Percentiles rank a stretch among this genome's conserved stretches.
Evolutionary conservation across 176 grass and related monocot species (phyloP).

Genomic region (Triticum monococcum): DNA sequence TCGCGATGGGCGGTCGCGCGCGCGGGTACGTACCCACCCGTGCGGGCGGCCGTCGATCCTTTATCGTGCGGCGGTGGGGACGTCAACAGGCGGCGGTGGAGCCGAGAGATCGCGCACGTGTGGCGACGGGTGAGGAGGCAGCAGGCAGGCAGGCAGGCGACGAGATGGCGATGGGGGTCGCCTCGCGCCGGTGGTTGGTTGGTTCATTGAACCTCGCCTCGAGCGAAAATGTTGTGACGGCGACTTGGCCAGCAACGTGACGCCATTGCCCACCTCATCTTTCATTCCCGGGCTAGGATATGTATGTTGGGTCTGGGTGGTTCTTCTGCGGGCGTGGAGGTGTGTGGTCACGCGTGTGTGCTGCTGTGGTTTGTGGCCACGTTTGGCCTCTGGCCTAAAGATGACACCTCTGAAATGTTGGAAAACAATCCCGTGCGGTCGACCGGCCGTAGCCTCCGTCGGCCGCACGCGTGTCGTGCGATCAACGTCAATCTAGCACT

Average conservation of each 20-base stretch:
- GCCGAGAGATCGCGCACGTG: not conserved
- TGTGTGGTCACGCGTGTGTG: not conserved
- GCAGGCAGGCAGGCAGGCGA: not conserved
- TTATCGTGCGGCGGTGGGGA: no score
- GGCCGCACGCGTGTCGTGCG: no score
- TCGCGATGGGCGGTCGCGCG: not conserved
- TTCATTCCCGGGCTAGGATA: rapidly evolving
- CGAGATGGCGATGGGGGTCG: not conserved
- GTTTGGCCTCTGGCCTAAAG: no score
- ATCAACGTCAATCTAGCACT: no score
- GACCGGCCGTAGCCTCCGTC: no score
- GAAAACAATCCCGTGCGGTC: no score
- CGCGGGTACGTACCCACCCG: not conserved
- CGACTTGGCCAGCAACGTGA: not conserved
- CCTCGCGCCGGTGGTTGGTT: not conserved
- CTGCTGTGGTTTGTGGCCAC: no score
- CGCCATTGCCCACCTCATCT: slow-evolving; percentile 36
- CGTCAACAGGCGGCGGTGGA: not conserved
- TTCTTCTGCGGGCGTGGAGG: not conserved
- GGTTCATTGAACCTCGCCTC: not conserved
- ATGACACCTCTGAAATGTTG: no score
- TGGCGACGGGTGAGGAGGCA: no score
- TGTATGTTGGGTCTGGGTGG: not conserved
- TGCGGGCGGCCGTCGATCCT: not conserved
- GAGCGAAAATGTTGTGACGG: not conserved